These are phyloP conservation scores for Pseudogymnoascus sp. DNA, from an alignment of 2,329 filamentous ascomycete species.

Conservation along the genomic window DNA sequence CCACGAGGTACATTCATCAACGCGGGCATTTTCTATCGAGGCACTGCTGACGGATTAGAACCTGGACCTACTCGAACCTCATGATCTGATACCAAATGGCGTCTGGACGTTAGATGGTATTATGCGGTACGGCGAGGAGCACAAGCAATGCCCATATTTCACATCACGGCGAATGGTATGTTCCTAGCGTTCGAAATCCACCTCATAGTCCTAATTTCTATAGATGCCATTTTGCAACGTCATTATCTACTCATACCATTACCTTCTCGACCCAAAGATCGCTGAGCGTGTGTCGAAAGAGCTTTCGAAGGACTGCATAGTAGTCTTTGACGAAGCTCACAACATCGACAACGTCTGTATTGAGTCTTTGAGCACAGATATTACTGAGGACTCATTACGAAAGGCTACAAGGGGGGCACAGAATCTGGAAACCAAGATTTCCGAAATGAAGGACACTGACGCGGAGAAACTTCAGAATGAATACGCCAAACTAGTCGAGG, in stretches of 20 bases:
- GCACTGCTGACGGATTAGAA: constrained; percentile 46
- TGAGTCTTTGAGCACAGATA: constrained; percentile 90
- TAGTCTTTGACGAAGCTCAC: constrained; percentile 97
- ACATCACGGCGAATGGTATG: constrained; percentile 84
- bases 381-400: constrained; percentile 88
- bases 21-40: neutral
- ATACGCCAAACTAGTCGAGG: constrained; percentile 91
- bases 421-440: constrained; percentile 83
- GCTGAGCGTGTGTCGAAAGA: constrained; percentile 91
- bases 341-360: constrained; percentile 99
- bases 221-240: constrained; percentile 99
- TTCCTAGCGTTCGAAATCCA: constrained; percentile 8
- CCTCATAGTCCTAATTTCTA: constrained; percentile 12
- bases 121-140: constrained; percentile 79
- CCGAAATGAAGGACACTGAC: constrained; percentile 92
- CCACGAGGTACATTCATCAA: constrained; percentile 57
- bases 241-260: constrained; percentile 99
- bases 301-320: constrained; percentile 94
- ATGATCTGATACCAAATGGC: constrained; percentile 88
- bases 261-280: constrained; percentile 94
- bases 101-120: constrained; percentile 93
- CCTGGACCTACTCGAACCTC: constrained; percentile 85
- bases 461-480: constrained; percentile 90
- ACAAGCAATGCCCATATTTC: constrained; percentile 97
- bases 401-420: constrained; percentile 85